A percentile compares a stretch with the other conserved stretches of the same genome.
phyloP scores from a whole-genome alignment of 208 protist species.

The Leishmania tarentolae region DNA sequence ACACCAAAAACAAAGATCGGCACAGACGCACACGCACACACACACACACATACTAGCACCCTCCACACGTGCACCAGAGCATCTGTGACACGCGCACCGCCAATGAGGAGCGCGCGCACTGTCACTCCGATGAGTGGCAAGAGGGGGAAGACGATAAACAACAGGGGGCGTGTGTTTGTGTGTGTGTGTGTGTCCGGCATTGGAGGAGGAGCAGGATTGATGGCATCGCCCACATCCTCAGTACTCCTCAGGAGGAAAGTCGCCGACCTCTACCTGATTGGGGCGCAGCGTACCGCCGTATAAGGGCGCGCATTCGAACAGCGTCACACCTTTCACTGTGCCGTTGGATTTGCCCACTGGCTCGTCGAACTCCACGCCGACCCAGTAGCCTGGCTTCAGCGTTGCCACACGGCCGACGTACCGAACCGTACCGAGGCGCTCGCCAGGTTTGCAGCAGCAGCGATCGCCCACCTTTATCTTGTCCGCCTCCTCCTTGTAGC shows the following conservation, averaged over 20 bases:
- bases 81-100: too few species aligned
- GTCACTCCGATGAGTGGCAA: too few species aligned
- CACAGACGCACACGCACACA: too few species aligned
- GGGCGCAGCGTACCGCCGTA: slow-evolving; percentile 91
- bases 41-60: too few species aligned
- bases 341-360: slow-evolving; percentile 95
- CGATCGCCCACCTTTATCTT: slow-evolving; percentile 84
- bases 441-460: slow-evolving; percentile 81
- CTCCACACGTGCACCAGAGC: too few species aligned
- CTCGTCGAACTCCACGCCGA: slow-evolving; percentile 95
- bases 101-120: too few species aligned
- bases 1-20: too few species aligned
- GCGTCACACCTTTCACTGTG: slow-evolving; percentile 83
- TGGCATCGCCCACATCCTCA: slow-evolving; percentile 11
- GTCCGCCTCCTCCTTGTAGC: slow-evolving; percentile 70
- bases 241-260: slow-evolving; percentile 90
- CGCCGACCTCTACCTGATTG: slow-evolving; percentile 86
- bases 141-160: too few species aligned
- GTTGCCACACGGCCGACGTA: slow-evolving; percentile 85
- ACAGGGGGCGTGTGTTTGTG: not conserved
- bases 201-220: not conserved
- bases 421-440: slow-evolving; percentile 81
- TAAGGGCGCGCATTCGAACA: slow-evolving; percentile 85
- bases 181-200: not conserved
- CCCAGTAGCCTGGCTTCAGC: slow-evolving; percentile 90